Evolutionary conservation across 2,329 filamentous ascomycete genomes (phyloP).

Genomic region (Aspergillus glaucus): DNA sequence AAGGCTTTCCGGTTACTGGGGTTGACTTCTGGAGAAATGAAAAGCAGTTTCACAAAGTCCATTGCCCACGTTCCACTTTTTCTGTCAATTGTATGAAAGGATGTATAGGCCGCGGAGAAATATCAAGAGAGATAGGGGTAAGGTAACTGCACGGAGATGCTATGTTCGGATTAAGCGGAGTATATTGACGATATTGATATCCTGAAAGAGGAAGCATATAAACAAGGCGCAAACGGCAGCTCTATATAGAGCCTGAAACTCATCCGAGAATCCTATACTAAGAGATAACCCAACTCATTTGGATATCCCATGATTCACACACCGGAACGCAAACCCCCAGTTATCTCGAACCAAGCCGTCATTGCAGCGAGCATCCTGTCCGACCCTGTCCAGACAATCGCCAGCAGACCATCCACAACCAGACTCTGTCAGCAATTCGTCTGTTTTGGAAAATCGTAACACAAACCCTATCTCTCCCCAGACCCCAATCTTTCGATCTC

Average conservation of each 20-base stretch:
- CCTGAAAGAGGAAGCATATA: no score
- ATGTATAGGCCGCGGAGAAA: neutral
- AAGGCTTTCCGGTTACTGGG: constrained; percentile 77
- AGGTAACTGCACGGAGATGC: neutral
- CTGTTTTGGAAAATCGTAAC: neutral
- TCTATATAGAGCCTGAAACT: neutral
- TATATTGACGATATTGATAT: no score
- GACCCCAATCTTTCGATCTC: neutral
- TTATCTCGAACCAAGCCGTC: neutral
- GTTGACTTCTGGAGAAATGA: constrained; percentile 63
- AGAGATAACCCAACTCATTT: neutral
- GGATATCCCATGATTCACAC: neutral
- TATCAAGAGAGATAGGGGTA: neutral
- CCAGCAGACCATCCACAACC: neutral
- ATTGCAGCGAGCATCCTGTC: no score
- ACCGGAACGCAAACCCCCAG: neutral
- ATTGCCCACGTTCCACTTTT: constrained; percentile 7
- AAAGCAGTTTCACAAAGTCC: constrained; percentile 22
- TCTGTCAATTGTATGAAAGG: neutral
- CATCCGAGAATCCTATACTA: neutral
- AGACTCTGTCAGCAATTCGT: neutral
- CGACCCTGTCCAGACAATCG: no score
- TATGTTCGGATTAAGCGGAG: neutral
- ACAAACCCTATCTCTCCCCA: neutral
- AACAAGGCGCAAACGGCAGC: no score